Conservation (phyloP, 345 rosid genomes). For the Populus tremula region DNA sequence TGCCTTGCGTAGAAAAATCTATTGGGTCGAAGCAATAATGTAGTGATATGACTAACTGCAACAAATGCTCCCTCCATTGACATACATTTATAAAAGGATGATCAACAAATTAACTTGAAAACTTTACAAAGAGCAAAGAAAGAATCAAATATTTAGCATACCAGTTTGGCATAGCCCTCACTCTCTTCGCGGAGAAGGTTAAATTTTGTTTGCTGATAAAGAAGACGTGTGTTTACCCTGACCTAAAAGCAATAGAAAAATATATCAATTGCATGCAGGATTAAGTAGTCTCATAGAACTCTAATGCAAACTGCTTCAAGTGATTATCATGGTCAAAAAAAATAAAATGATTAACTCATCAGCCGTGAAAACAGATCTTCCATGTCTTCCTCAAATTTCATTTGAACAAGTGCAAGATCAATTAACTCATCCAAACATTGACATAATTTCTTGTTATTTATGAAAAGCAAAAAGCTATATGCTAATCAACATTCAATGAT, state of each 20-base stretch:
- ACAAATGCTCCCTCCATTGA: not conserved
- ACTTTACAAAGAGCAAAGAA: not conserved
- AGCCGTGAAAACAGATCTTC: not conserved
- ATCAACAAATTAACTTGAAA: not conserved
- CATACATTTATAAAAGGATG: not conserved
- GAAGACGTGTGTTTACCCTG: conserved; percentile 94
- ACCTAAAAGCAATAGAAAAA: conserved; percentile 56
- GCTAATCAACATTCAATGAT: too few species aligned
- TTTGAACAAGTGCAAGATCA: not conserved
- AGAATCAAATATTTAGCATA: conserved; percentile 23
- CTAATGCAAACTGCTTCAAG: not conserved
- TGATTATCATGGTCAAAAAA: not conserved
- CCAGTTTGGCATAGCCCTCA: conserved; percentile 99
- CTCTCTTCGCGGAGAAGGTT: conserved; percentile 98
- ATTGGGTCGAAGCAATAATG: not conserved
- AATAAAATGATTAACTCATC: not conserved
- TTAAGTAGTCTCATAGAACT: not conserved
- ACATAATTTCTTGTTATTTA: not conserved
- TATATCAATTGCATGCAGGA: not conserved
- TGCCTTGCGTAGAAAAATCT: not conserved
- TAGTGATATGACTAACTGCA: not conserved
- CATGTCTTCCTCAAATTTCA: not conserved
- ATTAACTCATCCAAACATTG: not conserved
- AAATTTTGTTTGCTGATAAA: conserved; percentile 97
- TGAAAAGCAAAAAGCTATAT: not conserved